A percentile compares a stretch with the other conserved stretches of the same genome.
Evolutionary conservation across 768 basidiomycete species (phyloP).

Genomic region (Kockovaella imperatae): DNA sequence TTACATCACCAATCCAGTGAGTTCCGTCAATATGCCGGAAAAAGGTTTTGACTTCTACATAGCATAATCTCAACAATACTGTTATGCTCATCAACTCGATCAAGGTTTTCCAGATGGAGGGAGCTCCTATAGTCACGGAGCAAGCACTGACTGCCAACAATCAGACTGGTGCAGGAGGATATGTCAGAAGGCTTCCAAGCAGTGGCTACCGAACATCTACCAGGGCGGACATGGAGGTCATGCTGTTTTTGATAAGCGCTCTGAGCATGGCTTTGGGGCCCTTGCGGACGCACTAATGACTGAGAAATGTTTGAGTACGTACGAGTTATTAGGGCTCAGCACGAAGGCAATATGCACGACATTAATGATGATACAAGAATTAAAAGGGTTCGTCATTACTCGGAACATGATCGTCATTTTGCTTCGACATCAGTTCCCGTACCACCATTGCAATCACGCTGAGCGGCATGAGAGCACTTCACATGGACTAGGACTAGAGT

Average conservation of each 20-base stretch:
- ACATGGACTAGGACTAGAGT: conserved; percentile 39
- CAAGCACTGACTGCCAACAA: conserved; percentile 21
- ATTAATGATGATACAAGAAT: too few species aligned
- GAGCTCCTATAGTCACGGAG: neutral
- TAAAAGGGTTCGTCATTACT: too few species aligned
- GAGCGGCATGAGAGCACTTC: conserved; percentile 37
- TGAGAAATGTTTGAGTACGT: too few species aligned
- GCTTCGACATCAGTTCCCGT: conserved; percentile 1
- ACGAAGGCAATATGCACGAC: too few species aligned
- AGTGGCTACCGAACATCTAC: too few species aligned
- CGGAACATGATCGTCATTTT: too few species aligned
- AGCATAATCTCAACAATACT: conserved; percentile 39
- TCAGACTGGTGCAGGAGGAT: conserved; percentile 28
- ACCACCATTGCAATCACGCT: conserved; percentile 26
- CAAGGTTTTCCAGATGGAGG: conserved; percentile 28
- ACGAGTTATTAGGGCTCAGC: too few species aligned
- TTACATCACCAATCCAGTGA: conserved; percentile 32
- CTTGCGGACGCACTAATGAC: too few species aligned
- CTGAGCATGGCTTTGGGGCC: too few species aligned
- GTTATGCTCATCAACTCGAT: conserved; percentile 42
- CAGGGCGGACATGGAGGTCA: too few species aligned
- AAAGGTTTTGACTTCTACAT: neutral
- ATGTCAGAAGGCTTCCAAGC: conserved; percentile 6
- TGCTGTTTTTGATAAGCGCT: too few species aligned
- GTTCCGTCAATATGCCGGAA: conserved; percentile 1